Percentiles rank a stretch among this genome's conserved stretches.
phyloP scores from a whole-genome alignment of 495 filamentous ascomycete genomes.

The Aspergillus coremiiformis region DNA sequence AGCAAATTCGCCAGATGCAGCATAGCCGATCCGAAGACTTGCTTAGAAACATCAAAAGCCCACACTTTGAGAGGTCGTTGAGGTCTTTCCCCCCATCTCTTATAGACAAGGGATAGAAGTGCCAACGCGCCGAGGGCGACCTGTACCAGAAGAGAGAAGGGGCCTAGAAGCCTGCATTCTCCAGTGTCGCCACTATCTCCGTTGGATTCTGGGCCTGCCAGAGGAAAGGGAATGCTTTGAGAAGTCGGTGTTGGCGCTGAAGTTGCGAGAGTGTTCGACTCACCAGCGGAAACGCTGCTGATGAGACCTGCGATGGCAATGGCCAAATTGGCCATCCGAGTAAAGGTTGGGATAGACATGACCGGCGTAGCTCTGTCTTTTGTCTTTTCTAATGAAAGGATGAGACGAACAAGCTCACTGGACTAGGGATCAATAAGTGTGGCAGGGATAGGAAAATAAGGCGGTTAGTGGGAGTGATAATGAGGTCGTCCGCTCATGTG shows the following conservation, averaged over 20 bases:
- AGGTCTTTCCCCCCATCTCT: slow-evolving; percentile 84
- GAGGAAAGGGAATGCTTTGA: slow-evolving; percentile 6
- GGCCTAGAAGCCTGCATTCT: slow-evolving; percentile 76
- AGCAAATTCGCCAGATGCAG: slow-evolving; percentile 86
- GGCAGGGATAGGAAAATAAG: neutral
- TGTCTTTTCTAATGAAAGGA: neutral
- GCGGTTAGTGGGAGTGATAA: slow-evolving; percentile 1
- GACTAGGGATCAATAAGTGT: neutral
- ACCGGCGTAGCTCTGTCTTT: neutral
- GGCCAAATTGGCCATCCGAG: neutral
- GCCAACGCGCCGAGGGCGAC: slow-evolving; percentile 79
- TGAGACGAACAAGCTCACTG: neutral
- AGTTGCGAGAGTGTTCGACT: neutral
- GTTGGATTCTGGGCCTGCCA: slow-evolving; percentile 12
- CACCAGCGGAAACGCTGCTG: slow-evolving; percentile 2
- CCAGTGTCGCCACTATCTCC: slow-evolving; percentile 40
- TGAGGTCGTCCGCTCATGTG: neutral
- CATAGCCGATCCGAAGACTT: slow-evolving; percentile 89
- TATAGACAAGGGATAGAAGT: slow-evolving; percentile 79
- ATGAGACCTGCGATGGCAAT: slow-evolving; percentile 8
- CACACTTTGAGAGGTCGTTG: slow-evolving; percentile 90
- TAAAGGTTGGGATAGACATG: slow-evolving; percentile 8
- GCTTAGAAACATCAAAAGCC: slow-evolving; percentile 95
- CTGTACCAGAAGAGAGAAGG: slow-evolving; percentile 85
- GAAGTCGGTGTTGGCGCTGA: slow-evolving; percentile 9